Base-by-base conservation (phyloP, 2,329 filamentous ascomycete species). In the Colletotrichum limetticola region DNA sequence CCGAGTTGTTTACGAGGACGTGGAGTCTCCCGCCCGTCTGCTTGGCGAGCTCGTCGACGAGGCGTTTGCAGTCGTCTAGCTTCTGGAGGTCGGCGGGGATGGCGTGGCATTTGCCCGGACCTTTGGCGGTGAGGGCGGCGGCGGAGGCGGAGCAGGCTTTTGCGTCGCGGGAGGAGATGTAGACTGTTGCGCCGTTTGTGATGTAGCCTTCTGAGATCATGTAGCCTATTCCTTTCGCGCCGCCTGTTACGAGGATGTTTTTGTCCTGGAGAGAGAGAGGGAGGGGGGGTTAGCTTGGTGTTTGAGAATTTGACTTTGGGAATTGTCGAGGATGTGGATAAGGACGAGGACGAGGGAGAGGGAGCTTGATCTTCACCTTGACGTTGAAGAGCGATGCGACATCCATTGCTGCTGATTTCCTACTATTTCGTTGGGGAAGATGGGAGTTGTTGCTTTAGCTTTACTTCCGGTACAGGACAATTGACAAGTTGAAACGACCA, bases 171-270 rank as follows among this genome's bases (percentile, higher is more conserved):
- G 90, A 92, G 6, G 90, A 89, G 73, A 93, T 89, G 85, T 92
- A 93, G 19, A 93, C 91, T 63, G 85, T 89, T 49, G 88, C 88
- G 69, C 91, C 90, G 81, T 91, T 92, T 69, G 85, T 79, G n/a
- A 92, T 86, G 81, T 91, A 92, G 70, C 90, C 91, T 69, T 90
- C 85, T 37, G 89, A 88, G 75, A 93, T 93, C 91, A 93, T 93
- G 72, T 88, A 88, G 19, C 91, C 91, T 75, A 93, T 89, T 75
- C 91, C 91, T 78, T 91, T 89, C 58, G 86, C 88, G 65, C 87
- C 84, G 75, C 89, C 89, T 5, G 89, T 91, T 65, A 91, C 84
- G 71, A 91, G 85, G 76, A 90, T 87, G 65, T 89, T 86, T 83
- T 91, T 91, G 80, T 83, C 88, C 86, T 88, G 28, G 5, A 26